A percentile compares a stretch with the other conserved stretches of the same genome.
These are phyloP conservation scores for Asparagopsis taxiformis DNA, from an alignment of 31 red algal genomes.

Conservation along the genomic window DNA sequence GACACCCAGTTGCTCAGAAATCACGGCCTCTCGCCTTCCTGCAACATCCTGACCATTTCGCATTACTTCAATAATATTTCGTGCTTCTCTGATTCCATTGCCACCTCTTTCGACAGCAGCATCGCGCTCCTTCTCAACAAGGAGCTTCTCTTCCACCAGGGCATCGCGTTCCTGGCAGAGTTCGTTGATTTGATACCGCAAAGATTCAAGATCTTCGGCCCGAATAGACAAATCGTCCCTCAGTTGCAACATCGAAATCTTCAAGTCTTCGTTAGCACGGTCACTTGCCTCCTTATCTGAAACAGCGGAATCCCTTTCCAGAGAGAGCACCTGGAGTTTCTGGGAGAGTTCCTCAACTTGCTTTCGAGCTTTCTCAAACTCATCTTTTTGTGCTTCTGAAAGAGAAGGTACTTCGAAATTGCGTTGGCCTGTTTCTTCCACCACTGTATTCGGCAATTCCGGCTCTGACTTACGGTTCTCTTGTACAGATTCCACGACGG, in stretches of 20 bases:
- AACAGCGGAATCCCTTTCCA: background rate
- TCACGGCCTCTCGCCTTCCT: constrained; percentile 28
- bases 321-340: too few relatives aligned
- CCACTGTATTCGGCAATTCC: too few relatives aligned
- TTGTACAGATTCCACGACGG: too few relatives aligned
- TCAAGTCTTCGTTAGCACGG: background rate
- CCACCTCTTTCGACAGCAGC: constrained; percentile 49
- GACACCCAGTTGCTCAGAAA: constrained; percentile 37
- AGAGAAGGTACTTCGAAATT: too few relatives aligned
- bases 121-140: constrained; percentile 50
- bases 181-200: constrained; percentile 9
- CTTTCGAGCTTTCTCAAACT: too few relatives aligned
- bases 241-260: background rate
- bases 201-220: background rate
- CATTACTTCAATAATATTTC: constrained; percentile 36
- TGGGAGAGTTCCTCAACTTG: too few relatives aligned
- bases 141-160: constrained; percentile 12
- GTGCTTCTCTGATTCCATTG: constrained; percentile 51
- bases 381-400: too few relatives aligned
- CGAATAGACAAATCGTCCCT: constrained; percentile 2
- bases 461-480: too few relatives aligned
- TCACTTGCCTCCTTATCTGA: background rate
- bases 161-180: constrained; percentile 13
- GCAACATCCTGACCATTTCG: constrained; percentile 11
- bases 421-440: too few relatives aligned